Evolutionary conservation across 1,284 basidiomycete species (phyloP).

Genomic region (Abortiporus biennis): DNA sequence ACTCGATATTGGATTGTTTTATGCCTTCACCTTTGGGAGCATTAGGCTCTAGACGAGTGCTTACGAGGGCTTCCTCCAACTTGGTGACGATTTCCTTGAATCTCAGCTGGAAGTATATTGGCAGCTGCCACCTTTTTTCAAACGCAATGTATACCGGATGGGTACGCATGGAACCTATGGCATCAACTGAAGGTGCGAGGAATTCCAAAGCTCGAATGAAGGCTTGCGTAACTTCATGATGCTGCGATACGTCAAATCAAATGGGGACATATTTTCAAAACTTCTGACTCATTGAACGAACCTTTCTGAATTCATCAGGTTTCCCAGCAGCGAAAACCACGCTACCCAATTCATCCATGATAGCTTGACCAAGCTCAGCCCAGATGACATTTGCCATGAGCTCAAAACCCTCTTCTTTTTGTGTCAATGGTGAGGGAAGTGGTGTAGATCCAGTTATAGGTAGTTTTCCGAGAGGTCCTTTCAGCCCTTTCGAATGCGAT

Average conservation of each 20-base stretch:
- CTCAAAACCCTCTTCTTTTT: constrained; percentile 50
- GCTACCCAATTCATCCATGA: constrained; percentile 80
- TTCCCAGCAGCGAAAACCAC: constrained; percentile 87
- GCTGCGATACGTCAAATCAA: constrained; percentile 31
- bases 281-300: constrained; percentile 24
- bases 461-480: not conserved
- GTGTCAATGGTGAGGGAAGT: constrained; percentile 4
- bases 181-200: constrained; percentile 70
- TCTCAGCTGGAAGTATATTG: constrained; percentile 96
- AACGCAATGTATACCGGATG: constrained; percentile 73
- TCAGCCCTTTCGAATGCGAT: constrained; percentile 20
- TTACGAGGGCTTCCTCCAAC: constrained; percentile 62
- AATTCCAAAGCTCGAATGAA: constrained; percentile 85
- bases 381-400: constrained; percentile 86
- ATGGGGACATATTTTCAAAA: constrained; percentile 1
- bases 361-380: constrained; percentile 73
- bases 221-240: constrained; percentile 78
- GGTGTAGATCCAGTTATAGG: not conserved
- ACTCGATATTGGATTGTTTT: too few species aligned
- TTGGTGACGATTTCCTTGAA: constrained; percentile 88
- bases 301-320: constrained; percentile 86
- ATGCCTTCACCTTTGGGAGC: constrained; percentile 35
- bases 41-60: constrained; percentile 36
- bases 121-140: constrained; percentile 88
- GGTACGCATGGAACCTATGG: constrained; percentile 65